These are phyloP conservation scores for Eucalyptus viminalis DNA, from an alignment of 345 rosid genomes.

Conservation along the genomic window DNA sequence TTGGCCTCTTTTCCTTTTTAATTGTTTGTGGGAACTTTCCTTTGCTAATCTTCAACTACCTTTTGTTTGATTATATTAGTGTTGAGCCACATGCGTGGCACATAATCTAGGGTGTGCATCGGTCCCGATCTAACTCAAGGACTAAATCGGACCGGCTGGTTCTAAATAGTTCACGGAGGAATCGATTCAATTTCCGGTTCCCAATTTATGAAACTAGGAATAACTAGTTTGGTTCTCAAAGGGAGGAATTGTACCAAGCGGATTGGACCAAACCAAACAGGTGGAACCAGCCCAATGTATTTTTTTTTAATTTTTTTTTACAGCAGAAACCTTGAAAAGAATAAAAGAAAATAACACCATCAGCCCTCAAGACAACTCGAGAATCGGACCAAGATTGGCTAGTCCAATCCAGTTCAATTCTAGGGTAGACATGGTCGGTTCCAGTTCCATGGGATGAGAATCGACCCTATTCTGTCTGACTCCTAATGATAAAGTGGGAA, in stretches of 20 bases:
- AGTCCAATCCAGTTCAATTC: too few species aligned
- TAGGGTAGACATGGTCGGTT: accelerated
- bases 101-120: too few species aligned
- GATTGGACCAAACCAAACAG: accelerated
- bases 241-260: accelerated
- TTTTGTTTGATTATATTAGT: too few species aligned
- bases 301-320: too few species aligned
- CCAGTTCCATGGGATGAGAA: accelerated
- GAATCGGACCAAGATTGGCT: accelerated
- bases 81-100: too few species aligned
- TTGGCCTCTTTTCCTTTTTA: background rate
- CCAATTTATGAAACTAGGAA: too few species aligned
- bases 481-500: accelerated
- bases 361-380: accelerated
- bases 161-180: accelerated
- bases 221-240: too few species aligned
- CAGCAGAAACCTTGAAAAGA: too few species aligned
- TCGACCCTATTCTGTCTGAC: accelerated
- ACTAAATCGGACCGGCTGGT: accelerated
- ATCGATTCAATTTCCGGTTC: accelerated
- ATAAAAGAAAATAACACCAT: accelerated
- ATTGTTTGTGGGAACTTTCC: background rate
- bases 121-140: accelerated
- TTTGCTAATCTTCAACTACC: background rate
- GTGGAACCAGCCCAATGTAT: too few species aligned